A percentile compares a stretch with the other conserved stretches of the same genome.
Conservation (phyloP, 1,284 basidiomycete genomes). For the Phellopilus nigrolimitatus region DNA sequence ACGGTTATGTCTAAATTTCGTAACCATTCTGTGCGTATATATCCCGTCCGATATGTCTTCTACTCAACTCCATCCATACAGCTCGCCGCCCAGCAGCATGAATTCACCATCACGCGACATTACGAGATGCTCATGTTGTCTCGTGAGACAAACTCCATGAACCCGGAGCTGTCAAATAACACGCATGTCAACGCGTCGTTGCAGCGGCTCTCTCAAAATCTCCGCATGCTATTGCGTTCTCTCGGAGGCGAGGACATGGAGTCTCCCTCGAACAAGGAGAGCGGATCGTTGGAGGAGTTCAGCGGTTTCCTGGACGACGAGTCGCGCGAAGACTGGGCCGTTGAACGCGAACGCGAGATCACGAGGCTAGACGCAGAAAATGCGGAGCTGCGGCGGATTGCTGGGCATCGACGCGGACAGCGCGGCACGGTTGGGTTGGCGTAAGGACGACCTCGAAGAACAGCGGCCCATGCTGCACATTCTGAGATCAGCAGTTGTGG, state of each 20-base stretch:
- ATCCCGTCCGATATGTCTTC: background rate
- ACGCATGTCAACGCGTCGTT: conserved; percentile 53
- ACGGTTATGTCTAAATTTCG: conserved; percentile 97
- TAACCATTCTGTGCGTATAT: conserved; percentile 75
- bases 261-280: conserved; percentile 27
- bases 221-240: conserved; percentile 69
- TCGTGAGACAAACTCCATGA: conserved; percentile 60
- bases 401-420: conserved; percentile 64
- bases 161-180: conserved; percentile 55
- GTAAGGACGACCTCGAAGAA: conserved; percentile 27
- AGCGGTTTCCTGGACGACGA: conserved; percentile 37
- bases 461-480: conserved; percentile 11
- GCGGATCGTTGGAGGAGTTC: conserved; percentile 31
- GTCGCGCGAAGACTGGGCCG: conserved; percentile 68
- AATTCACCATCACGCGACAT: conserved; percentile 83
- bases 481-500: conserved; percentile 2
- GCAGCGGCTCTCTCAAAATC: conserved; percentile 63
- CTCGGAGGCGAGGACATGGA: conserved; percentile 64
- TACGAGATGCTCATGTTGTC: conserved; percentile 84
- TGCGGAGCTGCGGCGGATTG: conserved; percentile 62
- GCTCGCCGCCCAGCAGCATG: conserved; percentile 90
- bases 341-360: conserved; percentile 83
- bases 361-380: conserved; percentile 78
- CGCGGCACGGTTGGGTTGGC: conserved; percentile 44
- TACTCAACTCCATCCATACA: conserved; percentile 26